Evolutionary conservation across 2,329 filamentous ascomycete genomes (phyloP).

Genomic region (Cercospora brassicicola): DNA sequence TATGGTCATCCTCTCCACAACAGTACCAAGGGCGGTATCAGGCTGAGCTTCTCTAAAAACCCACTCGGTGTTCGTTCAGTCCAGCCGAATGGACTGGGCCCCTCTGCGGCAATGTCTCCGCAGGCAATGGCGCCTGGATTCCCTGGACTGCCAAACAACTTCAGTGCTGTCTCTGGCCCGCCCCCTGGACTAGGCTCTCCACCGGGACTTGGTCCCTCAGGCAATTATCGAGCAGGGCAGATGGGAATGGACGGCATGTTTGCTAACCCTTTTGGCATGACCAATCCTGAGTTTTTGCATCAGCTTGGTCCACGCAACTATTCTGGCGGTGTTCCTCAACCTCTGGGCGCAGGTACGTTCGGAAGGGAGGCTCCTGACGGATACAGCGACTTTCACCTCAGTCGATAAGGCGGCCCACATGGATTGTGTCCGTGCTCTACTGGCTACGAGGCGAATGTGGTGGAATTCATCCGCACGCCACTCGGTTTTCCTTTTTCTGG

Average conservation of each 20-base stretch:
- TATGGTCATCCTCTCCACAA: slow-evolving; percentile 87
- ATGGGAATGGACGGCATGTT: slow-evolving; percentile 35
- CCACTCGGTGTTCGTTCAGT: slow-evolving; percentile 85
- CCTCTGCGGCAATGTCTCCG: slow-evolving; percentile 52
- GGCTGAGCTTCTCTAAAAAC: slow-evolving; percentile 96
- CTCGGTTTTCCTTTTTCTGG: background rate
- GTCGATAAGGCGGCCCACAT: background rate
- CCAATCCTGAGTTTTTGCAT: slow-evolving; percentile 25
- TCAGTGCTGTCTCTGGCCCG: slow-evolving; percentile 60
- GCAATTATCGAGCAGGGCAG: slow-evolving; percentile 21
- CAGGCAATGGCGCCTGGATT: slow-evolving; percentile 56
- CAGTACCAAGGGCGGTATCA: slow-evolving; percentile 90
- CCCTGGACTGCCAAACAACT: slow-evolving; percentile 62
- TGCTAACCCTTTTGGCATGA: slow-evolving; percentile 31
- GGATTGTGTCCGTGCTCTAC: background rate
- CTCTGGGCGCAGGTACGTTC: slow-evolving; percentile 32
- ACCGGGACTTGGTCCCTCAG: slow-evolving; percentile 46
- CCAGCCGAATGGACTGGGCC: slow-evolving; percentile 59
- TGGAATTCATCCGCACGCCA: background rate
- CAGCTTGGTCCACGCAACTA: slow-evolving; percentile 29
- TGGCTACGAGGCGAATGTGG: background rate
- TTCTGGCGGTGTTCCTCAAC: slow-evolving; percentile 35
- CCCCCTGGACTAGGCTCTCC: slow-evolving; percentile 78
- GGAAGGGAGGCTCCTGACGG: slow-evolving; percentile 25
- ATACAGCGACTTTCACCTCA: slow-evolving; percentile 18